Evolutionary conservation across 1,284 basidiomycete species (phyloP), one percentile per base, ranked within the genome.

Genomic region (Mycena citricolor): DNA sequence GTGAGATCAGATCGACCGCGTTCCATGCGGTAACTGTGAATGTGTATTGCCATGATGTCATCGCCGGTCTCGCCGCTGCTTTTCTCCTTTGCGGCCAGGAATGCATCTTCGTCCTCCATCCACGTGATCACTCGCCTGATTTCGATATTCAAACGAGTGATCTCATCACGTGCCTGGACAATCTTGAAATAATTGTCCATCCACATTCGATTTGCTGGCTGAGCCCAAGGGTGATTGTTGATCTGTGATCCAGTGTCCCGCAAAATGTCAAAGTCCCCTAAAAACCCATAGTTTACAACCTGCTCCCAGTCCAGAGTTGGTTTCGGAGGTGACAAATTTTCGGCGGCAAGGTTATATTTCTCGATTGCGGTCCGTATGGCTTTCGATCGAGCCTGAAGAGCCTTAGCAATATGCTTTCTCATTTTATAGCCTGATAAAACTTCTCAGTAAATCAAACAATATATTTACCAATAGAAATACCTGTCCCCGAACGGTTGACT

Each of bases 61-160:
- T 26, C 38, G 29, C 38, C 22, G n/a, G n/a, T n/a, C n/a, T n/a
- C n/a, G n/a, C n/a, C n/a, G n/a, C n/a, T n/a, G n/a, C n/a, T n/a
- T n/a, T n/a, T 26, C 19, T 31, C 39, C 30, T 33, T 32, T 5
- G 17, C 8, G 14, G 14, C 31, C 7, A 42, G 10, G 11, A 21
- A 36, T 14, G 22, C 2, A 5, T 56, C 42, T 32, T 69, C 59
- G 43, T 68, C 61, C 1, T 36, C 36, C 22, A 71, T 63, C 31
- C 54, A 59, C 0, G 64, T 65, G 16, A 58, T 43, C 0, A 68
- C 32, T 0, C 56, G 52, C 2, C 37, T 42, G 7, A 67, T 63
- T 42, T 71, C 64, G 12, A 67, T 47, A 38, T 69, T 61, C 2
- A 66, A 52, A 0, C 61, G 51, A 8, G 28, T 11, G 24, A 69